Evolutionary conservation across 1,139 yeast genomes (phyloP), one percentile per base, ranked within the genome.

Genomic region (Pneumocystis oryctolagi): DNA sequence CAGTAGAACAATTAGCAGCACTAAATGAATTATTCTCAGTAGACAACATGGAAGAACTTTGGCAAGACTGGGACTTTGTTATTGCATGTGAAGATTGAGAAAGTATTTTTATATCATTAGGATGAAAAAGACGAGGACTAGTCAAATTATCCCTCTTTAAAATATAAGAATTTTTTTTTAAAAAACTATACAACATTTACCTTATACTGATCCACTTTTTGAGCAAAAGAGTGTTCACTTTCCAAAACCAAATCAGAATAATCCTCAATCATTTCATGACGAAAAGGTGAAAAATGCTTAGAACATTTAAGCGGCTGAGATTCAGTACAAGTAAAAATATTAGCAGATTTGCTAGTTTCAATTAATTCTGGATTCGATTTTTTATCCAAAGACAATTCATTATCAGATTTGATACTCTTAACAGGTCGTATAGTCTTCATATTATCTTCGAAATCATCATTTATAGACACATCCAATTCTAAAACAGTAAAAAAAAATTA

Each of bases 1-100:
- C 59, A 57, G 42, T 35, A 35, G 42, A 57, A 35, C 42, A 57
- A 35, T 39, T 57, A 35, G 59, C 59, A 28, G 30, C 42, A 57
- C n/a, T 30, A 57, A 39, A 57, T 39, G 59, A 35, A 39, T 28
- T 39, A 57, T 39, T 57, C 30, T 30, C 42, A 8, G 59, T 14
- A 18, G 42, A 25, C 30, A 39, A 20, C 25, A 57, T 20, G 20
- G 59, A 57, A 20, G 59, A 57, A 57, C 20, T 20, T 30, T 57
- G 42, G 12, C 37, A 30, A 47, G 30, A 47, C 9, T 4, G 42
- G 12, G 59, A 12, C 16, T 57, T 57, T 9, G 16, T 35, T 20
- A 39, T 6, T 35, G n/a, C n/a, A 30, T 35, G 37, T 20, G 59
- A 57, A 57, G 59, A 30, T 8, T 39, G 59, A 20, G 59, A 57